phyloP scores from a whole-genome alignment of 108 stramenopile genomes.

The Heterococcus sp. region DNA sequence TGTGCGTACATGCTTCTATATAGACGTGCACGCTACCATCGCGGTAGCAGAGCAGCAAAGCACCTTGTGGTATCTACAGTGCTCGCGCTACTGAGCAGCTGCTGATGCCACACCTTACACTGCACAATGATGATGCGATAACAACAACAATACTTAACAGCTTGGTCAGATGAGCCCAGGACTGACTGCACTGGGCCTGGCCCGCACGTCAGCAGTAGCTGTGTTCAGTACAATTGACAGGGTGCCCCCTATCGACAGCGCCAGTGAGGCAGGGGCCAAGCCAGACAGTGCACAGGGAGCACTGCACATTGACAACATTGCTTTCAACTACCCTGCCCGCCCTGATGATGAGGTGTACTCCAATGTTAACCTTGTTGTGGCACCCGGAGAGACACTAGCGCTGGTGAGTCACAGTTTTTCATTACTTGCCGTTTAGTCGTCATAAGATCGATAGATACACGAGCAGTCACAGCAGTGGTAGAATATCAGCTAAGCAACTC shows the following conservation, averaged over 20 bases:
- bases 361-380: slow-evolving; percentile 5
- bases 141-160: too few species aligned
- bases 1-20: too few species aligned
- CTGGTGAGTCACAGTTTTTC: slow-evolving; percentile 84
- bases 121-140: too few species aligned
- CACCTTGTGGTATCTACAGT: too few species aligned
- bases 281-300: slow-evolving; percentile 6
- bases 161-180: slow-evolving; percentile 45
- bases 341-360: slow-evolving; percentile 17
- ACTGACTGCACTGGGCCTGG: slow-evolving; percentile 14
- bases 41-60: too few species aligned
- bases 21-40: too few species aligned
- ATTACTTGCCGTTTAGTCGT: too few species aligned
- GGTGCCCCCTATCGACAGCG: slow-evolving; percentile 21
- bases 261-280: slow-evolving; percentile 6
- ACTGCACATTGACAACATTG: slow-evolving; percentile 14
- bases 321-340: slow-evolving; percentile 28
- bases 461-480: too few species aligned
- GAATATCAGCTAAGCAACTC: too few species aligned
- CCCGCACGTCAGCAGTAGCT: slow-evolving; percentile 10
- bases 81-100: too few species aligned
- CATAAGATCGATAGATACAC: too few species aligned
- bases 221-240: slow-evolving; percentile 26
- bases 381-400: slow-evolving; percentile 54
- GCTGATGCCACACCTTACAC: too few species aligned